phyloP scores from a whole-genome alignment of 2,329 filamentous ascomycete genomes.

The Pseudocercospora cruenta region DNA sequence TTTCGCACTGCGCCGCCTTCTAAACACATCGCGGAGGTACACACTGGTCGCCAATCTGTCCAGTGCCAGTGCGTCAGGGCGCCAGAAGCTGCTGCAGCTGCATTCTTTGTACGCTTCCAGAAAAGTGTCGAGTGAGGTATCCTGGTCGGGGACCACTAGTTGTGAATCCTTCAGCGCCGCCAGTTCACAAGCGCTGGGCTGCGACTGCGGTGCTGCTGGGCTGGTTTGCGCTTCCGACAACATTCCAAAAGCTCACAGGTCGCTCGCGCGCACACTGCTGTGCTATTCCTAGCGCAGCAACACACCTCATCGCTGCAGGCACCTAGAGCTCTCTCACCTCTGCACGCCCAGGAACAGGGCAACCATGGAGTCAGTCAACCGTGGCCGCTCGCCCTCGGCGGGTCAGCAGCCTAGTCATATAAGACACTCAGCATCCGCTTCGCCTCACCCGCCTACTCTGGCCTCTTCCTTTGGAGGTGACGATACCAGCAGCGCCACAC shows the following conservation, averaged over 20 bases:
- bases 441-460: conserved; percentile 33
- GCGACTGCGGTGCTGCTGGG: neutral
- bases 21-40: neutral
- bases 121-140: neutral
- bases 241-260: neutral
- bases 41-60: conserved; percentile 2
- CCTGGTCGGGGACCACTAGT: neutral
- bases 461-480: conserved; percentile 26
- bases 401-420: conserved; percentile 30
- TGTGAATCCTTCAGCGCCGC: conserved; percentile 6
- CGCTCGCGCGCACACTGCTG: conserved; percentile 12
- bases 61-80: neutral
- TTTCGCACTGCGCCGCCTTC: conserved; percentile 1
- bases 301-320: conserved; percentile 7
- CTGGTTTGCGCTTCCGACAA: conserved; percentile 1
- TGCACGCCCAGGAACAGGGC: conserved; percentile 10
- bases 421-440: conserved; percentile 36
- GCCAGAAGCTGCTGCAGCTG: neutral
- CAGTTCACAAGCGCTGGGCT: neutral
- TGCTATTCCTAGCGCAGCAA: conserved; percentile 21
- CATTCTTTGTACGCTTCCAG: neutral
- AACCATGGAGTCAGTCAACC: conserved; percentile 24
- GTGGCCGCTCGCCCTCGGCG: conserved; percentile 30
- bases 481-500: conserved; percentile 17
- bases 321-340: neutral